Percentiles rank a stretch among this genome's conserved stretches.
These are phyloP conservation scores for Kwoniella dendrophila DNA, from an alignment of 768 basidiomycete species.

Conservation along the genomic window DNA sequence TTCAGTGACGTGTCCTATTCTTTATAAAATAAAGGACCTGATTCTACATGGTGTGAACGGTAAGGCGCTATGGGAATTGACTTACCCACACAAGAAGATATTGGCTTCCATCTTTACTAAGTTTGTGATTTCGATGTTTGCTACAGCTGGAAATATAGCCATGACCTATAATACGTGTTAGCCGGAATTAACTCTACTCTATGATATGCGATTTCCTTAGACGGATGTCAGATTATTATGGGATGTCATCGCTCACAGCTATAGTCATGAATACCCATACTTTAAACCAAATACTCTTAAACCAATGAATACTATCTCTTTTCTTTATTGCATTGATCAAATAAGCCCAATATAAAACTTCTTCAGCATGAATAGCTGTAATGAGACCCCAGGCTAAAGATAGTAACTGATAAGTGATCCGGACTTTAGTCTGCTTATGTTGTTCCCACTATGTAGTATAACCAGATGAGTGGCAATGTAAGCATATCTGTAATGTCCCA, in stretches of 20 bases:
- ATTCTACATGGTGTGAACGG: no score
- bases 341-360: slow-evolving; percentile 44
- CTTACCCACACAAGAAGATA: slow-evolving; percentile 39
- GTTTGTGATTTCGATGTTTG: slow-evolving; percentile 32
- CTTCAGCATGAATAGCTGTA: slow-evolving; percentile 40
- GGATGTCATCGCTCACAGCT: slow-evolving; percentile 70
- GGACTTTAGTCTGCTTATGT: slow-evolving; percentile 24
- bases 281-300: slow-evolving; percentile 40
- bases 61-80: no score
- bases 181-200: not conserved
- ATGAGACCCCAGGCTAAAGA: slow-evolving; percentile 32
- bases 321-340: slow-evolving; percentile 36
- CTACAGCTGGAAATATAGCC: slow-evolving; percentile 21
- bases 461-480: not conserved
- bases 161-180: slow-evolving; percentile 11
- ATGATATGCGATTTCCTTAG: not conserved
- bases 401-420: slow-evolving; percentile 28
- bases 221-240: not conserved
- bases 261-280: slow-evolving; percentile 72
- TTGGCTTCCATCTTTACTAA: slow-evolving; percentile 44
- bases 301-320: slow-evolving; percentile 34
- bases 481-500: not conserved
- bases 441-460: slow-evolving; percentile 30
- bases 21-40: no score
- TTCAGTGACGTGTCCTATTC: no score